These are phyloP conservation scores for Pilasporangium apinafurcum DNA, from an alignment of 352 stramenopile species.

Conservation along the genomic window DNA sequence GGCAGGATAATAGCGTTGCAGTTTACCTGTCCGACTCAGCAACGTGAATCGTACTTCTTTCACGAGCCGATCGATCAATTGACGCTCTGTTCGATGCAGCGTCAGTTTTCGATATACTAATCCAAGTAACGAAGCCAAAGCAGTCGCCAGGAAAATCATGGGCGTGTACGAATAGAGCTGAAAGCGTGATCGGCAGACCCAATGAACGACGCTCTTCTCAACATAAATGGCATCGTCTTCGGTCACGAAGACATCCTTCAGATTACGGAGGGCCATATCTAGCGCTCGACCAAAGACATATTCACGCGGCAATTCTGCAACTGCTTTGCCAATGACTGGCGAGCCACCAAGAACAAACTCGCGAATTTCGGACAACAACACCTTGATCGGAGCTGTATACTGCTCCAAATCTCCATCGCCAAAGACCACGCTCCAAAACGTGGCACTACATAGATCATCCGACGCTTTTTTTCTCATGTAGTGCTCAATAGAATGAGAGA, in stretches of 20 bases:
- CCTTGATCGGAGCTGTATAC: constrained; percentile 20
- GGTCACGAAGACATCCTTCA: constrained; percentile 46
- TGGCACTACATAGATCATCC: constrained; percentile 22
- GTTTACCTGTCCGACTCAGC: constrained; percentile 25
- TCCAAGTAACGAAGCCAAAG: constrained; percentile 15
- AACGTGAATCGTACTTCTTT: constrained; percentile 68
- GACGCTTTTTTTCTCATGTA: constrained; percentile 32
- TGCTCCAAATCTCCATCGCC: constrained; percentile 1
- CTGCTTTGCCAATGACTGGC: constrained; percentile 31
- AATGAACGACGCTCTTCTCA: constrained; percentile 33
- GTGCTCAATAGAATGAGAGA: constrained; percentile 38
- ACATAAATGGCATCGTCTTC: constrained; percentile 43
- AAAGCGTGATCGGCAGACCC: constrained; percentile 39
- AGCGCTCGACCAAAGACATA: constrained; percentile 61
- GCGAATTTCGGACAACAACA: constrained; percentile 49
- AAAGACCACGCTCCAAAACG: constrained; percentile 20
- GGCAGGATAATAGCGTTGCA: constrained; percentile 40
- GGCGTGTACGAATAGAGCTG: constrained; percentile 37
- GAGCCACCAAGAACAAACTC: constrained; percentile 28
- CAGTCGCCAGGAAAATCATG: constrained; percentile 26
- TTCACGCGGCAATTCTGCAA: constrained; percentile 30
- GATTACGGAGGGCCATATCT: constrained; percentile 44
- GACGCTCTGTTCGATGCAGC: constrained; percentile 34
- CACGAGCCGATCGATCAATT: constrained; percentile 52
- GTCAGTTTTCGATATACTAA: constrained; percentile 26